Base-by-base conservation (phyloP, 2,329 filamentous ascomycete species). In the Aspergillus quadricinctus region DNA sequence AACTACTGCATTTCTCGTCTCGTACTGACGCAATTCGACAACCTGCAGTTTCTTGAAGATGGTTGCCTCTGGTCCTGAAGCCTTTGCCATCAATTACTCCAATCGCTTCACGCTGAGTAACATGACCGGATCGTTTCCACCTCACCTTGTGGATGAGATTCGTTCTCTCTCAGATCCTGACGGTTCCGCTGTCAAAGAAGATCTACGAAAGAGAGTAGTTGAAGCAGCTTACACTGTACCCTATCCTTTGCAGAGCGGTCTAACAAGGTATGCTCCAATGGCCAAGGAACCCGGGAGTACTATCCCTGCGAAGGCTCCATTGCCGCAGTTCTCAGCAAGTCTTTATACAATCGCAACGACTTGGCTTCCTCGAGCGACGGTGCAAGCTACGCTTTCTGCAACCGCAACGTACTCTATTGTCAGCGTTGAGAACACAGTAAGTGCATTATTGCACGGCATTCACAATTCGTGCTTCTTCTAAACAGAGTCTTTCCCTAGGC, bases 231-330 rank as follows among this genome's bases (percentile, higher is more conserved):
- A 71, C 59, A 74, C 66, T 1, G 70, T 85, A 7, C 78, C 81
- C 3, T 87, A 85, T 63, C 76, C 75, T 3, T 71, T 80, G 62
- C 84, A 87, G 67, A 66, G 64, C 0, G 84, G 83, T 1, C 66
- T 75, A 29, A 85, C 81, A 3, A 80, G 80, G 65, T 87, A 84
- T 67, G 84, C 84, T 11, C 83, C 84, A 1, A 83, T 85, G 81
- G 81, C 84, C 58, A 78, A 78, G 51, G 73, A 80, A n/a, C 83
- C 84, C 2, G 77, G 78, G 10, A 85, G 80, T 4, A 82, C 82
- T 64, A 85, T 87, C 58, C 83, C 82, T 2, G 77, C 77, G 40
- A 82, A 79, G 62, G 73, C 72, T 4, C 72, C 75, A 14, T 77
- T 74, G 46, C 80, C 79, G 7, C 70, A 81, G 61, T 81, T 79